Evolutionary conservation across 176 grass and related monocot genomes (phyloP).

Genomic region (Poa annua): DNA sequence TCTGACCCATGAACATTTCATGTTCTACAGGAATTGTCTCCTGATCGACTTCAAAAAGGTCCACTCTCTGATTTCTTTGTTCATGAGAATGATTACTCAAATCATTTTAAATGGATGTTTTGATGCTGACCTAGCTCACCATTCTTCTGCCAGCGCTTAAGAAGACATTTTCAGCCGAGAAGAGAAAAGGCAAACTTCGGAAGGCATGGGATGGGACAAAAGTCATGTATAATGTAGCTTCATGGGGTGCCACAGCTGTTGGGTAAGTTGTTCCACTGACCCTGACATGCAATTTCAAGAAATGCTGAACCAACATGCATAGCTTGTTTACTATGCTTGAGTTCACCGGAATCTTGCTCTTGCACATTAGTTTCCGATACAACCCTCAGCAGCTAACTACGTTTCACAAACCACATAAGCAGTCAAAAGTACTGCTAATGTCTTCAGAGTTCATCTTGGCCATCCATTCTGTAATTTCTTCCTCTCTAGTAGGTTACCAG

Average conservation of each 20-base stretch:
- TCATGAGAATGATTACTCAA: conserved; percentile 4
- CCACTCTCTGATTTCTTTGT: not conserved
- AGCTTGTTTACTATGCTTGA: conserved; percentile 7
- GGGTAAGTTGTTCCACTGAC: conserved; percentile 54
- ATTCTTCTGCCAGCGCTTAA: conserved; percentile 54
- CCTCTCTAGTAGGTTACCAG: not conserved
- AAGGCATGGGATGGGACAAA: conserved; percentile 93
- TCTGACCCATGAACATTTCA: conserved; percentile 38
- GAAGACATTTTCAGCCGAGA: conserved; percentile 75
- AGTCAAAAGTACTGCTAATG: conserved; percentile 1
- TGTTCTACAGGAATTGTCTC: conserved; percentile 80
- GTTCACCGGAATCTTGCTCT: not conserved
- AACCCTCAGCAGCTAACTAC: not conserved
- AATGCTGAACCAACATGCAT: not conserved
- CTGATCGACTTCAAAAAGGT: conserved; percentile 79
- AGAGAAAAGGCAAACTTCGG: conserved; percentile 71
- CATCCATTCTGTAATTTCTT: not conserved
- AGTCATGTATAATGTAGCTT: conserved; percentile 83
- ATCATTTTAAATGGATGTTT: not conserved
- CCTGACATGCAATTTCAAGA: not conserved
- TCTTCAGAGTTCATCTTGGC: not conserved
- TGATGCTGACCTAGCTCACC: conserved; percentile 24
- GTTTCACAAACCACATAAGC: not conserved
- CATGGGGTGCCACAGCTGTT: conserved; percentile 90
- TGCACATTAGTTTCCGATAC: not conserved